phyloP scores from a whole-genome alignment of 495 filamentous ascomycete species.

The Schizothecium vesticola region DNA sequence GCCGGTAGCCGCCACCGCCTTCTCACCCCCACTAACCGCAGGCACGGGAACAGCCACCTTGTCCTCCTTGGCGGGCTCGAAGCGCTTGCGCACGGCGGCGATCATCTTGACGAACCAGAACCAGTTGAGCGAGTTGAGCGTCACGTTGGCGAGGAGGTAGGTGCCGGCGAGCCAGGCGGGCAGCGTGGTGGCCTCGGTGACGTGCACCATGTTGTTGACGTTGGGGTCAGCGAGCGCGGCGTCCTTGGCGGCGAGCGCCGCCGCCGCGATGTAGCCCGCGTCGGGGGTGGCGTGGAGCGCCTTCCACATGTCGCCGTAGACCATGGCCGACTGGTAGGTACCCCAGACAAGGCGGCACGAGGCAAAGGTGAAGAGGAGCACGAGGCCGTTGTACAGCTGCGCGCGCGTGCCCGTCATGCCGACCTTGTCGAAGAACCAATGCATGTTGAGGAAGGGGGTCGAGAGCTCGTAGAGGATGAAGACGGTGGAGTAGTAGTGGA shows the following conservation, averaged over 20 bases:
- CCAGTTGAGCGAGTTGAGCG: conserved; percentile 83
- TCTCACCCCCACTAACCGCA: background rate
- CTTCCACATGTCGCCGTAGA: conserved; percentile 76
- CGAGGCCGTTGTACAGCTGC: conserved; percentile 84
- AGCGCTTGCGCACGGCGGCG: conserved; percentile 80
- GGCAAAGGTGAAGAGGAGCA: conserved; percentile 72
- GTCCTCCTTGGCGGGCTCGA: conserved; percentile 54
- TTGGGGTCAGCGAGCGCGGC: conserved; percentile 19
- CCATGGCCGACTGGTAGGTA: conserved; percentile 68
- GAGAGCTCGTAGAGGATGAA: conserved; percentile 99
- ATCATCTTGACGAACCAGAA: conserved; percentile 99
- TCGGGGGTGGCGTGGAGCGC: conserved; percentile 45
- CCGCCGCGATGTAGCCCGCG: conserved; percentile 24
- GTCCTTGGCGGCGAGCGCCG: conserved; percentile 22
- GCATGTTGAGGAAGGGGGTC: conserved; percentile 88
- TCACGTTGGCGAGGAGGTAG: conserved; percentile 72
- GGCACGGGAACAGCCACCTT: background rate
- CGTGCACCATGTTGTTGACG: conserved; percentile 42
- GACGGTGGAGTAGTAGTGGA: conserved; percentile 84
- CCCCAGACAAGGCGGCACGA: conserved; percentile 88
- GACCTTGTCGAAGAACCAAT: conserved; percentile 99
- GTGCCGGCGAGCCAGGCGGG: conserved; percentile 74
- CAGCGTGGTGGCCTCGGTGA: conserved; percentile 44
- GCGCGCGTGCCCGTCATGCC: conserved; percentile 76
- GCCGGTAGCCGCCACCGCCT: background rate